Conservation (phyloP, 495 filamentous ascomycete genomes). For the Choiromyces venosus region DNA sequence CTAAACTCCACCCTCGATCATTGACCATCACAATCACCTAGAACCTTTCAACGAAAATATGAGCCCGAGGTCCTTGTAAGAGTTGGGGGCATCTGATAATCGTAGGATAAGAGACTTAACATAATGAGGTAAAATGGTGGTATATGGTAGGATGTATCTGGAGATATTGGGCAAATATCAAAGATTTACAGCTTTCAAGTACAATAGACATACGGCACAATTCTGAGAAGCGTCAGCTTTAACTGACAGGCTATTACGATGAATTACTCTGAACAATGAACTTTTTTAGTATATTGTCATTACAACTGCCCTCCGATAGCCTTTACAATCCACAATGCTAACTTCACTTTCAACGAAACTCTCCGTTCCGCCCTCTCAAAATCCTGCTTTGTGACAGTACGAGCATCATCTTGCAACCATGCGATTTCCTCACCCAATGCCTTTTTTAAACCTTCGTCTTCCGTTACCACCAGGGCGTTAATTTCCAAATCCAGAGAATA, state of each 20-base stretch:
- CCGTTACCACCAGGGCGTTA: conserved; percentile 76
- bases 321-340: conserved; percentile 75
- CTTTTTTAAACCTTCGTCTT: conserved; percentile 64
- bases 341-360: conserved; percentile 75
- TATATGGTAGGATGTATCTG: not conserved
- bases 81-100: not conserved
- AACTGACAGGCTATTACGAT: not conserved
- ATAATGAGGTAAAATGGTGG: not conserved
- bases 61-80: not conserved
- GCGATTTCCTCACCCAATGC: conserved; percentile 69
- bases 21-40: not conserved
- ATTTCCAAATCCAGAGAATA: conserved; percentile 88
- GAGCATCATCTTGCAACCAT: conserved; percentile 69
- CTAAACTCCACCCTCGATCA: conserved; percentile 8
- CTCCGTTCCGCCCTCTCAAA: conserved; percentile 72
- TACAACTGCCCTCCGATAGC: conserved; percentile 35
- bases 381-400: conserved; percentile 62
- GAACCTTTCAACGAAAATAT: not conserved
- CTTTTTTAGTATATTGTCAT: not conserved
- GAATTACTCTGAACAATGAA: not conserved
- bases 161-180: not conserved
- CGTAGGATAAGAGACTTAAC: not conserved
- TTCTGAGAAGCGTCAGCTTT: not conserved
- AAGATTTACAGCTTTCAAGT: not conserved
- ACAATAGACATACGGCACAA: not conserved